These are phyloP conservation scores for Anisodus acutangulus DNA, from an alignment of 257 asterid species.

Conservation along the genomic window DNA sequence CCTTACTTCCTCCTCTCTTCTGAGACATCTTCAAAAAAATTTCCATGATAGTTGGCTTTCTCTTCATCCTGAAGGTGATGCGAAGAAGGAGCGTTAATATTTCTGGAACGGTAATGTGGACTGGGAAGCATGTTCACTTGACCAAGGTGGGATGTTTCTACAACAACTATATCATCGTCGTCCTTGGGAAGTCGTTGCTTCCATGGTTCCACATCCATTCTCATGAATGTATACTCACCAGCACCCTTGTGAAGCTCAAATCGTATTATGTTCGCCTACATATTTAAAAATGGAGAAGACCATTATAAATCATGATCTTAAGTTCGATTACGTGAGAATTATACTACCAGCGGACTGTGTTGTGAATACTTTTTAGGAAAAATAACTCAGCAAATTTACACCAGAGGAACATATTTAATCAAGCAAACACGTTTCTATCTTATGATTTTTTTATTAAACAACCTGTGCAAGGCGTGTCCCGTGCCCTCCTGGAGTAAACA, in stretches of 20 bases:
- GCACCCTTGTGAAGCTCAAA: conserved; percentile 77
- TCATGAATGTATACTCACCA: conserved; percentile 78
- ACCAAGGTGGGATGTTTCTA: conserved; percentile 70
- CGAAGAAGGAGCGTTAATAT: conserved; percentile 52
- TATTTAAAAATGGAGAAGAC: background rate
- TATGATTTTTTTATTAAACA: background rate
- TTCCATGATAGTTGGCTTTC: conserved; percentile 37
- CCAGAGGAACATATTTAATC: background rate
- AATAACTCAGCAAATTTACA: background rate
- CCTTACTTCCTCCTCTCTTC: conserved; percentile 80
- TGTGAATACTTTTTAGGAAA: background rate
- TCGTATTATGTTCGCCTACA: conserved; percentile 61
- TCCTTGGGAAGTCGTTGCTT: conserved; percentile 76
- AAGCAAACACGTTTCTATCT: background rate
- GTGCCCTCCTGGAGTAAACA: conserved; percentile 80
- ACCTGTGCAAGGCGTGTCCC: conserved; percentile 97
- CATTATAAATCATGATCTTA: no score
- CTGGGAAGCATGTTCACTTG: conserved; percentile 85
- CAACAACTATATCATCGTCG: conserved; percentile 61
- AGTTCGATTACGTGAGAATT: no score
- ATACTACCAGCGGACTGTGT: no score
- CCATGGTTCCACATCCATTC: conserved; percentile 94
- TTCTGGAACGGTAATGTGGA: conserved; percentile 58
- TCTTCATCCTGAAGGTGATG: conserved; percentile 48
- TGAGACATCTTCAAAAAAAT: conserved; percentile 30